Evolutionary conservation across 1,139 yeast genomes (phyloP).

Genomic region (Sugiyamaella sp.): DNA sequence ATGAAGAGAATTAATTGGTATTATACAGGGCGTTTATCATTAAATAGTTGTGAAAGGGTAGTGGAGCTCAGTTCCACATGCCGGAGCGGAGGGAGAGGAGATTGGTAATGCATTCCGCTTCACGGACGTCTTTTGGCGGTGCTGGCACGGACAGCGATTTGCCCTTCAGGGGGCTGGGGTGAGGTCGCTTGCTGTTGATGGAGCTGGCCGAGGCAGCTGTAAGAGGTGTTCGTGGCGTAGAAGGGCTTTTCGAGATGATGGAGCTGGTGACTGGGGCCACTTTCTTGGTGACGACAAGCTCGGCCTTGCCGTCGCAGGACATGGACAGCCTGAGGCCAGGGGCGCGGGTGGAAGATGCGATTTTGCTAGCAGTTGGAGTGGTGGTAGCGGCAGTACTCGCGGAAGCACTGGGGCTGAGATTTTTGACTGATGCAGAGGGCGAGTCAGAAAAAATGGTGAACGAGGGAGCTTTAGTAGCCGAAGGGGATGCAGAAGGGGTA

Average conservation of each 20-base stretch:
- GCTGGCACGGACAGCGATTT: neutral
- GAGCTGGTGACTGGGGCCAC: conserved; percentile 2
- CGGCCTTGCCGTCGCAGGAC: conserved; percentile 45
- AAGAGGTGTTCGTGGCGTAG: conserved; percentile 9
- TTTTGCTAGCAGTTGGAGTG: conserved; percentile 22
- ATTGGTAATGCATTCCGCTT: conserved; percentile 40
- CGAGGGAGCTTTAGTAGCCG: conserved; percentile 21
- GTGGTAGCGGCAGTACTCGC: conserved; percentile 6
- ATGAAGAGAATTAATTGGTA: conserved; percentile 3
- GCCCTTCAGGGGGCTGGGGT: neutral
- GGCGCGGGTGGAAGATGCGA: neutral
- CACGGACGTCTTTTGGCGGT: conserved; percentile 25
- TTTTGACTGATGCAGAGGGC: too few species aligned
- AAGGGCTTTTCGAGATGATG: neutral
- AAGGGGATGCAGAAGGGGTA: conserved; percentile 21
- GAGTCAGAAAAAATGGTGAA: conserved; percentile 21
- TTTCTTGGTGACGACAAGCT: conserved; percentile 29
- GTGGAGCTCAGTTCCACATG: conserved; percentile 27
- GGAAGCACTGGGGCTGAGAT: conserved; percentile 12
- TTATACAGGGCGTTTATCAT: conserved; percentile 3
- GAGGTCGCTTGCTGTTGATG: neutral
- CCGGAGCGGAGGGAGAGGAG: conserved; percentile 38
- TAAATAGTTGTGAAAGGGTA: neutral
- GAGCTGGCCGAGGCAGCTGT: neutral
- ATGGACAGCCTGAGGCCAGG: conserved; percentile 35